Percentiles rank a stretch among this genome's conserved stretches.
phyloP scores from a whole-genome alignment of 129 eudicot genomes.

The Artemisia argyi region DNA sequence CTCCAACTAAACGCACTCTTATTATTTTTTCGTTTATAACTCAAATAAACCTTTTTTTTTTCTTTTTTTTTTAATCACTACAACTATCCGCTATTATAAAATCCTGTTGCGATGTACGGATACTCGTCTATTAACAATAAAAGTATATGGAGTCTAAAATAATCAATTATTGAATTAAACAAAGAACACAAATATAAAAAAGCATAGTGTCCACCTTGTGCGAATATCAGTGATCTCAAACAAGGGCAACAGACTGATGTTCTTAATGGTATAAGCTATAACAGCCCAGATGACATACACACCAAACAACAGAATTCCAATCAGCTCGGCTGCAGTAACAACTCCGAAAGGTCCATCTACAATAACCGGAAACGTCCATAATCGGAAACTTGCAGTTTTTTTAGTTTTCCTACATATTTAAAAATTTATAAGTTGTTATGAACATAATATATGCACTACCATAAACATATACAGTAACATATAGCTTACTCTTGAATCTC shows the following conservation, averaged over 20 bases:
- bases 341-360: slow-evolving; percentile 92
- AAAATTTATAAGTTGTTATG: neutral
- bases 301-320: slow-evolving; percentile 62
- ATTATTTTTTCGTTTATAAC: too few species aligned
- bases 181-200: neutral
- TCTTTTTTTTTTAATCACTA: too few species aligned
- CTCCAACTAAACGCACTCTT: too few species aligned
- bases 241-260: slow-evolving; percentile 28
- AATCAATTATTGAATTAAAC: neutral
- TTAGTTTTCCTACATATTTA: slow-evolving; percentile 43
- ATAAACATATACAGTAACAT: neutral
- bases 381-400: slow-evolving; percentile 55
- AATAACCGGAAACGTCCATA: slow-evolving; percentile 90
- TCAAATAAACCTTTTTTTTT: too few species aligned
- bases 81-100: too few species aligned
- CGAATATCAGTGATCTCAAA: slow-evolving; percentile 27
- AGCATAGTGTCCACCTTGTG: slow-evolving; percentile 33
- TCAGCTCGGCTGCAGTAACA: slow-evolving; percentile 85
- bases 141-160: neutral
- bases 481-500: slow-evolving; percentile 51
- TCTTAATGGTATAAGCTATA: slow-evolving; percentile 36
- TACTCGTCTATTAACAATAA: too few species aligned
- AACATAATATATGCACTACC: neutral
- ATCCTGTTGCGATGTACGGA: too few species aligned
- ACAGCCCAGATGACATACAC: slow-evolving; percentile 64